Evolutionary conservation across 1,284 basidiomycete genomes (phyloP).

Genomic region (Apiotrichum veenhuisii): DNA sequence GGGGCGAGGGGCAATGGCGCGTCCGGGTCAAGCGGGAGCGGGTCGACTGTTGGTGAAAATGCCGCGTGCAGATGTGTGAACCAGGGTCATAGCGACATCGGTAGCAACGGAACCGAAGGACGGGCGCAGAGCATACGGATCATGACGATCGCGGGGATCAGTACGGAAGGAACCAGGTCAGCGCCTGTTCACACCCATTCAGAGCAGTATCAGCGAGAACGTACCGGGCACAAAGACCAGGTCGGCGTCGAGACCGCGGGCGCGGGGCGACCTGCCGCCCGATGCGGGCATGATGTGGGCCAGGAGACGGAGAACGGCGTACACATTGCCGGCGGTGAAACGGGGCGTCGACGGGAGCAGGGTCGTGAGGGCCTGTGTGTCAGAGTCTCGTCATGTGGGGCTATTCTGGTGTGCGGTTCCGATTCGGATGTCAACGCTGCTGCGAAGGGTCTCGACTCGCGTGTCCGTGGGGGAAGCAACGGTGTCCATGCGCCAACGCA

Average conservation of each 20-base stretch:
- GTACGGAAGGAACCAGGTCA: background rate
- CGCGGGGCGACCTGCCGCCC: background rate
- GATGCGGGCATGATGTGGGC: constrained; percentile 7
- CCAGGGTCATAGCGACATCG: background rate
- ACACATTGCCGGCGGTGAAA: constrained; percentile 17
- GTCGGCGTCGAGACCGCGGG: constrained; percentile 11
- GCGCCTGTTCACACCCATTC: background rate
- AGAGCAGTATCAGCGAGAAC: background rate
- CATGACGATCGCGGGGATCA: too few relatives aligned
- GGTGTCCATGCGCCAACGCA: too few relatives aligned
- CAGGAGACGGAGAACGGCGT: constrained; percentile 20
- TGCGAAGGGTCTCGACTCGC: too few relatives aligned
- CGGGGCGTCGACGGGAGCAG: constrained; percentile 3
- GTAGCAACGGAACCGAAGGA: background rate
- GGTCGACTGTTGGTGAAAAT: constrained; percentile 9
- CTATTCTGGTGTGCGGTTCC: too few relatives aligned
- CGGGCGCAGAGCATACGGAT: background rate
- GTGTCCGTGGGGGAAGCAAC: too few relatives aligned
- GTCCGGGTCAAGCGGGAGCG: constrained; percentile 16
- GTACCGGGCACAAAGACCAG: constrained; percentile 23
- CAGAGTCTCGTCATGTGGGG: background rate
- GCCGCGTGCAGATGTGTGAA: background rate
- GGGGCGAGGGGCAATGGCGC: constrained; percentile 7
- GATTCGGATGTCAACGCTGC: too few relatives aligned
- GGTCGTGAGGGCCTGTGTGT: constrained; percentile 11